Conservation (phyloP, 2,329 filamentous ascomycete genomes). For the Aureobasidium sp. region DNA sequence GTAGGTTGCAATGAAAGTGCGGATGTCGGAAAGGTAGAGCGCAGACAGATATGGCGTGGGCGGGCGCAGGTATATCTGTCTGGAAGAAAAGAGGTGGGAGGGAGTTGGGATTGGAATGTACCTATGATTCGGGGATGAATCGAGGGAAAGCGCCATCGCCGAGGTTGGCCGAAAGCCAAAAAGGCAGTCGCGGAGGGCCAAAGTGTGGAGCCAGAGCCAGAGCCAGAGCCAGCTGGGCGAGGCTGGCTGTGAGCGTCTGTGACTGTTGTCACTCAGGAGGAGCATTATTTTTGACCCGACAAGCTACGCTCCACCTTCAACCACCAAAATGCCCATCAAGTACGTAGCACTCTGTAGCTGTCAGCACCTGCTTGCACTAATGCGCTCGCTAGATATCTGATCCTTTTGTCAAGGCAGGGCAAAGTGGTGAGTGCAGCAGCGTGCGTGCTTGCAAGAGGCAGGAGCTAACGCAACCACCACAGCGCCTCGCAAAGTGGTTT, state of each 20-base stretch:
- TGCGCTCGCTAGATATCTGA: constrained; percentile 66
- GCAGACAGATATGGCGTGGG: neutral
- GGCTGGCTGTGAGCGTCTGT: no score
- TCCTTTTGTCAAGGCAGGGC: constrained; percentile 93
- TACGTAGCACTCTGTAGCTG: constrained; percentile 25
- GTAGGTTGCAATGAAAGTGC: neutral
- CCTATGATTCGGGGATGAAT: constrained; percentile 8
- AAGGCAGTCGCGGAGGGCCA: neutral
- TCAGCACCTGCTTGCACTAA: constrained; percentile 10
- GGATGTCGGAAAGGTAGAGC: neutral
- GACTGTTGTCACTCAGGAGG: neutral
- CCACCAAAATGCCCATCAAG: constrained; percentile 46
- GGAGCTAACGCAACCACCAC: constrained; percentile 27
- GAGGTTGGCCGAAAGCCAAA: neutral
- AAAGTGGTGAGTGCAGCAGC: constrained; percentile 66
- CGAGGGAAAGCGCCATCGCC: neutral
- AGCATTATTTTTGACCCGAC: neutral
- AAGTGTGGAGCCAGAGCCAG: neutral
- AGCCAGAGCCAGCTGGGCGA: neutral
- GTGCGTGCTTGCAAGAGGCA: constrained; percentile 16
- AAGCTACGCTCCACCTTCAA: neutral
- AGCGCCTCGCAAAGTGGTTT: constrained; percentile 99
- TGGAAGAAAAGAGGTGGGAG: neutral
- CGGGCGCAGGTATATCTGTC: neutral
- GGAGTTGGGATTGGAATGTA: neutral